Conservation (phyloP, 345 rosid genomes). For the Populus pruinosa region DNA sequence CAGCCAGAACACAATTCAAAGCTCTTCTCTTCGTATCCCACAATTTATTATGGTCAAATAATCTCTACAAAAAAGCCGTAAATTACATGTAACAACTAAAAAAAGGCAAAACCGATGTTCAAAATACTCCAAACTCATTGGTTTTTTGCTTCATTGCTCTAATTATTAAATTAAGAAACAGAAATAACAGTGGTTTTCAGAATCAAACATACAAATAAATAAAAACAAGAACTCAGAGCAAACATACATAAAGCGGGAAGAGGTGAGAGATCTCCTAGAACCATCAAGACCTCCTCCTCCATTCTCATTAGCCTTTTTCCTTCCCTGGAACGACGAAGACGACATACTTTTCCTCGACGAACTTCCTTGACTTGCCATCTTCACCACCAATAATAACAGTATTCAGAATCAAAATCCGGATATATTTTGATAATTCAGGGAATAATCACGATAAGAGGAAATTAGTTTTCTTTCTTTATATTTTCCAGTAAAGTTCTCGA, state of each 20-base stretch:
- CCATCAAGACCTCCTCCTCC: constrained; percentile 42
- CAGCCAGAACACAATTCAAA: not conserved
- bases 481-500: not conserved
- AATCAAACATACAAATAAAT: not conserved
- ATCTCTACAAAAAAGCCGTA: not conserved
- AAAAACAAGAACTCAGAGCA: not conserved
- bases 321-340: constrained; percentile 31
- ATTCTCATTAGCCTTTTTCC: constrained; percentile 54
- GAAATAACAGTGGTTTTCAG: not conserved
- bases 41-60: not conserved
- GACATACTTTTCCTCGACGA: constrained; percentile 68
- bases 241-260: constrained; percentile 63
- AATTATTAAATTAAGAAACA: not conserved
- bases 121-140: not conserved
- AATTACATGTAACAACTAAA: not conserved
- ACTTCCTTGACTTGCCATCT: constrained; percentile 78
- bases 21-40: not conserved
- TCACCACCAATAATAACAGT: not conserved
- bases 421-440: not conserved
- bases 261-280: constrained; percentile 52
- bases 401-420: constrained; percentile 1
- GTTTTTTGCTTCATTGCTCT: not conserved
- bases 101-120: not conserved
- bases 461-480: not conserved
- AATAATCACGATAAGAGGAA: not conserved